A percentile compares a stretch with the other conserved stretches of the same genome.
Evolutionary conservation across 1,284 basidiomycete species (phyloP).

Genomic region (Cryptococcus sp.): DNA sequence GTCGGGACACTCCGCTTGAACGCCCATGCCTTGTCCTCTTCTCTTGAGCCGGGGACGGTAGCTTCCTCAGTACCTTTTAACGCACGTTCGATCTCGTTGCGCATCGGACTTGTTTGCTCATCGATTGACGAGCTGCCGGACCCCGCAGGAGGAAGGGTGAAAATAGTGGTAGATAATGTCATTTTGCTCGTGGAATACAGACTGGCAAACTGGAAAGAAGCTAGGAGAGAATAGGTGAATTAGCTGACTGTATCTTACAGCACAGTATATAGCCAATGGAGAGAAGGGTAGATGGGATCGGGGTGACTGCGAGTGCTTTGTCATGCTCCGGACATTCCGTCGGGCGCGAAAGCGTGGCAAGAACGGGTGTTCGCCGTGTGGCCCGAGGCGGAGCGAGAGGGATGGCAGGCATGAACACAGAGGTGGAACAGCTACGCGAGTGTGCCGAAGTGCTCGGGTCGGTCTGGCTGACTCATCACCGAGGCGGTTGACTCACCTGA

Average conservation of each 20-base stretch:
- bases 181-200: neutral
- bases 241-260: no score
- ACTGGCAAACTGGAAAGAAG: neutral
- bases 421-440: no score
- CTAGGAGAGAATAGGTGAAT: neutral
- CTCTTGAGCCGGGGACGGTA: slow-evolving; percentile 38
- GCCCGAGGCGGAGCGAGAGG: no score
- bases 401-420: no score
- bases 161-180: neutral
- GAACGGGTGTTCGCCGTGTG: no score
- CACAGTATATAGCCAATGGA: neutral
- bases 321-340: no score
- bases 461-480: no score
- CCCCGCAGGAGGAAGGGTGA: slow-evolving; percentile 2
- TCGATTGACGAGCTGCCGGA: neutral
- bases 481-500: no score
- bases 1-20: slow-evolving; percentile 73
- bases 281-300: neutral
- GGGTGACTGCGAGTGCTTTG: no score
- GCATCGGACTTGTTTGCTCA: slow-evolving; percentile 14
- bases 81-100: slow-evolving; percentile 39
- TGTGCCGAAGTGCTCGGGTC: no score
- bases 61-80: slow-evolving; percentile 28
- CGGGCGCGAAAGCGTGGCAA: no score
- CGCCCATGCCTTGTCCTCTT: slow-evolving; percentile 44